Base-by-base conservation (phyloP, 306 rosid genomes). In the Cucumis hystrix region DNA sequence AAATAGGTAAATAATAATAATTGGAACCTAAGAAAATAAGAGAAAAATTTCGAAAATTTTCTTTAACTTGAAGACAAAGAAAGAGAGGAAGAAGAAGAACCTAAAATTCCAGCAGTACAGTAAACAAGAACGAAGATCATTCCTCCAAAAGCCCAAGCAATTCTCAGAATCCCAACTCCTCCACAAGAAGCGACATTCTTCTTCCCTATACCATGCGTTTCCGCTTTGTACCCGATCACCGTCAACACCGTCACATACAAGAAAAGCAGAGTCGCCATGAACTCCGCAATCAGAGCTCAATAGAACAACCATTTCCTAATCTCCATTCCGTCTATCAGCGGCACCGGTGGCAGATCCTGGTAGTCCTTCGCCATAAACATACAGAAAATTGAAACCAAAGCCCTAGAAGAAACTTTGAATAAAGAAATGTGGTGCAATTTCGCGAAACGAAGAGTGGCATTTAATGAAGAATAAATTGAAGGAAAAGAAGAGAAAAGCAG, bases 101-200 rank as follows among this genome's bases (percentile, higher is more conserved):
- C 98, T 75, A 97, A 95, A 77, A 95, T 92, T 2, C 98, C 98
- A 51, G 98, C 97, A 45, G 97, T 95, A 88, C 98, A 92, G 93
- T 95, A 95, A 76, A 95, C 99, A 56, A 95, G 97, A 63, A 92
- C 60, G 79, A 92, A 95, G 85, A 95, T 95, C 99, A 95, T 95
- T 89, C 99, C 99, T 7, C 98, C 98, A 43, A 95, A 95, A 28
- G 98, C 92, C 97, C 97, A 95, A 10, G 98, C 96, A 78, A 95
- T 87, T 0, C 98, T 97, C 6, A 95, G 93, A 75, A 77, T 39
- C 14, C 98, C 97, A 59, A 95, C 98, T 1, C 96, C 97, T 5
- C 85, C 91, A 63, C 98, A 90, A 6, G 49, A 28, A 71, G 84
- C 89, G 12, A 43, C 82, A 6, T 71, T 51, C 56, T 49, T 71